Evolutionary conservation across 495 filamentous ascomycete species (phyloP), one percentile per base, ranked within the genome.

Genomic region (Xylaria venustula): DNA sequence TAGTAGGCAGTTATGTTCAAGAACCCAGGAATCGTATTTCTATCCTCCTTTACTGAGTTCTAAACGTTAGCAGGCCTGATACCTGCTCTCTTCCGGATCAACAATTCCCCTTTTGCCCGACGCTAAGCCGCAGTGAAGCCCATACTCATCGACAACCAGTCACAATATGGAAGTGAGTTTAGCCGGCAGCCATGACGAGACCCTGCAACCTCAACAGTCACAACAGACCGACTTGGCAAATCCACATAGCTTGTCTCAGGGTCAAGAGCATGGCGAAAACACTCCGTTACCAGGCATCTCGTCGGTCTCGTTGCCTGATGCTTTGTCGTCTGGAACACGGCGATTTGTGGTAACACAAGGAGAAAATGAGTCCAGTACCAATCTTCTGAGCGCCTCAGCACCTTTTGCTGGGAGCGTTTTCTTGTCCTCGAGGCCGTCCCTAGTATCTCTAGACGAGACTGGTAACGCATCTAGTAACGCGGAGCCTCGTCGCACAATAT

Each of bases 321-420:
- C 61, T 40, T 47, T 50, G 22, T 60, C 68, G 42, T 56, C 52
- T 46, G 63, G 58, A 44, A 60, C 61, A 52, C 65, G 48, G 8
- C 57, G 60, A 49, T 63, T 57, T 0, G 58, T 62, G 44, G 60
- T 45, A 20, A 32, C 61, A 22, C 49, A 62, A 23, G 46, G 48
- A 34, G 56, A 49, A 30, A 63, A 64, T 23, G 42, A 58, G 7
- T 68, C 66, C 5, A 62, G 54, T 7, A 68, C 62, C 56, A 59
- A 69, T 9, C 41, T 71, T 32, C 34, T 71, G 45, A 40, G 46
- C 28, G 62, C 55, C 4, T 65, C 68, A 28, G 68, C 66, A 54
- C 68, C 66, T 20, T 62, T 54, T 56, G 68, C 65, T 3, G 59
- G 61, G 36, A 57, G 55, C 23, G 55, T 55, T 36, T 68, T 66